Base-by-base conservation (phyloP, 305 asterid genomes). In the Solanum chacoense region DNA sequence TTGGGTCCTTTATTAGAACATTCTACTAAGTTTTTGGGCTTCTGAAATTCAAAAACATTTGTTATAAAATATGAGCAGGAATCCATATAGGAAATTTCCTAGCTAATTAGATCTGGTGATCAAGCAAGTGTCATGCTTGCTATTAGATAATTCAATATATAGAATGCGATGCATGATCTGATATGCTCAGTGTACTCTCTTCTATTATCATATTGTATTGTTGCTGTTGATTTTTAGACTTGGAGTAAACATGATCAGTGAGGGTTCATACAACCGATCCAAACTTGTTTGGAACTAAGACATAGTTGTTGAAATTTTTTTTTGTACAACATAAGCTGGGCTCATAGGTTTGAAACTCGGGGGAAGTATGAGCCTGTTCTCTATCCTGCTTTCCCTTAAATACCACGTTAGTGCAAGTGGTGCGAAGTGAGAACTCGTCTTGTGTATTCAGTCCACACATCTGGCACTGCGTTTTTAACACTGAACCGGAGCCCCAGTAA, bases 11-110 rank as follows among this genome's bases (percentile, higher is more conserved):
- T 92, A 16, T 88, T 92, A 88, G 88, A 90, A 69, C 87, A 91
- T 16, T 92, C 94, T 16, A 63, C 88, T 22, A 90, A 90, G 42
- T 87, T 86, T 88, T 90, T 92, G 42, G 91, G 94, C 84, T 92
- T 89, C 81, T 92, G 88, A 89, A 24, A 67, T 45, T 45, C 50
- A 3, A 6, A 36, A n/a, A 6, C 55, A n/a, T 36, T 77, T 11
- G 84, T 77, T 37, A 42, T n/a, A 6, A 11, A 35, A 36, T 38
- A 28, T 37, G 28, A 20, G 85, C 22, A n/a, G 24, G 55, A 76
- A 76, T 71, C 36, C 36, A 31, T 10, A 9, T 35, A 77, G 31
- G 84, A 14, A 78, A 31, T 50, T 50, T 69, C 9, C 22, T 55
- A 55, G 42, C 87, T 50, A 83, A 20, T 29, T 84, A 84, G 45